Percentiles rank a stretch among this genome's conserved stretches.
Conservation (phyloP, 345 rosid species). For the Rhizophora mangle region DNA sequence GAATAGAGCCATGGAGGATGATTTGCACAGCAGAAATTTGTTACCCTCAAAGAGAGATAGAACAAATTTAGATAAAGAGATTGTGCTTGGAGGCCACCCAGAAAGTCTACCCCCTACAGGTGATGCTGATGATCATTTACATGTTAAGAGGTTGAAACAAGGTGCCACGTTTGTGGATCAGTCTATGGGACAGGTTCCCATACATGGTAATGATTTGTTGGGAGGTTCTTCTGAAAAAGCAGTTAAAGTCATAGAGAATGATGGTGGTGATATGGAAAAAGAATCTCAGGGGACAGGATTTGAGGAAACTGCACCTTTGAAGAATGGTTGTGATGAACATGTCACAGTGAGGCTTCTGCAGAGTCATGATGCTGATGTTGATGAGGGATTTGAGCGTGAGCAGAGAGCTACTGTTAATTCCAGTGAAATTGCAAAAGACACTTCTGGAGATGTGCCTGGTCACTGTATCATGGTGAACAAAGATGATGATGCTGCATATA, state of each 20-base stretch:
- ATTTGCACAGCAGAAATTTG: conserved; percentile 3
- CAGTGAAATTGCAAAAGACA: conserved; percentile 6
- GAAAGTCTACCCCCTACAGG: conserved; percentile 7
- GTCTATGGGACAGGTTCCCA: conserved; percentile 3
- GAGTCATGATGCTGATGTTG: conserved; percentile 16
- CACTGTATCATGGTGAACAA: conserved; percentile 13
- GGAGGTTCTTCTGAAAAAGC: conserved; percentile 14
- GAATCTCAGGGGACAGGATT: conserved; percentile 19
- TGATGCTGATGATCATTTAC: conserved; percentile 12
- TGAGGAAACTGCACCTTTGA: conserved; percentile 18
- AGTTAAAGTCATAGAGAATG: conserved; percentile 10
- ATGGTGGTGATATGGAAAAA: conserved; percentile 9
- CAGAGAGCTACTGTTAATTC: not conserved
- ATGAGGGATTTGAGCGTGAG: conserved; percentile 13
- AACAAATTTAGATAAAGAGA: conserved; percentile 21
- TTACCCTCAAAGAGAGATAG: conserved; percentile 31
- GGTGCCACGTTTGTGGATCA: conserved; percentile 8
- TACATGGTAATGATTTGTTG: not conserved
- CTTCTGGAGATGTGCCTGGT: conserved; percentile 2
- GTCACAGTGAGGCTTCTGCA: conserved; percentile 15
- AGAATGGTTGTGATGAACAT: conserved; percentile 15
- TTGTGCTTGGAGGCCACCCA: conserved; percentile 2
- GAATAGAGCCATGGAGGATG: conserved; percentile 15
- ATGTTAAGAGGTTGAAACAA: conserved; percentile 39
- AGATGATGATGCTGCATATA: conserved; percentile 13